Evolutionary conservation across 208 protist species (phyloP).

Genomic region (Leishmania tarentolae): DNA sequence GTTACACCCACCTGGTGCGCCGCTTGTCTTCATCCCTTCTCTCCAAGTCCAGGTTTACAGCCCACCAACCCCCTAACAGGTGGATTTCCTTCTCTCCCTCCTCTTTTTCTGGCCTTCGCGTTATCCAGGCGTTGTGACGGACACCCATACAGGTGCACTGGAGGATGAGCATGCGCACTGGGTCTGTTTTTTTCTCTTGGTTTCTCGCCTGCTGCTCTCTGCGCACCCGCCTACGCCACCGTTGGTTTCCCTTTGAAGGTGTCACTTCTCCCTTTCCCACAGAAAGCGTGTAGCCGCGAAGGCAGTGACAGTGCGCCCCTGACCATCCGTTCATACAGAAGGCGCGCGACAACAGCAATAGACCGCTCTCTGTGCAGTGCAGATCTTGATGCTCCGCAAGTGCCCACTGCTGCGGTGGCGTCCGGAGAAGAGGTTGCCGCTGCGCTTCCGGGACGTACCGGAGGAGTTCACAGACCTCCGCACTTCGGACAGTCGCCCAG

Average conservation of each 20-base stretch:
- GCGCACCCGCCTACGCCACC: background rate
- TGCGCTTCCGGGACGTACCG: conserved; percentile 74
- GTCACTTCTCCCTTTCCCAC: background rate
- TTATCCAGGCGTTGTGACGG: background rate
- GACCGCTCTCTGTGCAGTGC: background rate
- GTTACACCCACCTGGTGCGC: background rate
- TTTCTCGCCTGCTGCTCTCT: background rate
- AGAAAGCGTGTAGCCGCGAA: background rate
- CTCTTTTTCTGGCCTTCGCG: background rate
- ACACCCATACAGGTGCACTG: background rate
- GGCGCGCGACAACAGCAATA: background rate
- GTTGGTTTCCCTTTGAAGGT: background rate
- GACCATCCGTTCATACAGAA: background rate
- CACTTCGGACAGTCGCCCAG: conserved; percentile 60
- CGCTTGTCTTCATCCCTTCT: background rate
- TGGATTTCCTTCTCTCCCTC: background rate
- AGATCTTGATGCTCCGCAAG: conserved; percentile 16
- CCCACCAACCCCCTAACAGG: background rate
- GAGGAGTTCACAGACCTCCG: conserved; percentile 86
- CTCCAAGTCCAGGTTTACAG: background rate
- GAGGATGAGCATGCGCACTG: background rate
- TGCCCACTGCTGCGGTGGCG: conserved; percentile 49
- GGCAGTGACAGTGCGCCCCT: background rate
- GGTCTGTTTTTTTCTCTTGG: background rate
- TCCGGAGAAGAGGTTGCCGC: conserved; percentile 65